Evolutionary conservation across 352 stramenopile genomes (phyloP), one percentile per base, ranked within the genome.

Genomic region (Aphanomyces euteiches): DNA sequence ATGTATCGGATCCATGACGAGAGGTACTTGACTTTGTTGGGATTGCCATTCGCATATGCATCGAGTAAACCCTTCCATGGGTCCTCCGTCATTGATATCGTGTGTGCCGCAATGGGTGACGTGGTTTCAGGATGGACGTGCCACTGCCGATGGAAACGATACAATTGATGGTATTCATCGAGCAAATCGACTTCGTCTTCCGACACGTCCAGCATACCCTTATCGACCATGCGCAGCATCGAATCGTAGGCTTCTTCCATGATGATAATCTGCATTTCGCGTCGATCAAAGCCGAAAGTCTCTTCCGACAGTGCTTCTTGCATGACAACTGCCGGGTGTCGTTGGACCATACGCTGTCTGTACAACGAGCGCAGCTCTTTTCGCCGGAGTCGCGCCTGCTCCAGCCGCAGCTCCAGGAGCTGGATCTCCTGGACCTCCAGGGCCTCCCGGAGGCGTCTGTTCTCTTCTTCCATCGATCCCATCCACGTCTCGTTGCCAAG

Each of bases 221-320:
- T 70, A 41, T 70, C 64, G 7, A 39, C 64, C 36, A 70, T 45
- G n/a, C 64, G 64, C 13, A 70, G 38, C 64, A 70, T 70, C 21
- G 53, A 7, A 2, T 70, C 64, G 40, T 70, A 70, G 19, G 64
- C 64, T 15, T 70, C 64, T 61, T 70, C 64, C 19, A 70, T 54
- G 40, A 70, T 28, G 17, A 70, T 70, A n/a, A 70, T 70, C 36
- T 56, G 64, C 64, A 70, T 70, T 34, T 70, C 64, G 54, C 64
- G 64, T 4, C 64, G 64, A 34, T 70, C 43, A 47, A 70, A 70
- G 38, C 61, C 64, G 21, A 70, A 70, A 0, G 54, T 70, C 3
- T 70, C 64, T 28, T 61, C 54, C 38, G 64, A 38, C 15, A n/a
- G 12, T 2, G 28, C 7, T 36, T 70, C 64, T 38, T 70, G 28